A percentile compares a stretch with the other conserved stretches of the same genome.
Conservation (phyloP, 1,139 yeast genomes). For the Zygosaccharomyces sapae region DNA sequence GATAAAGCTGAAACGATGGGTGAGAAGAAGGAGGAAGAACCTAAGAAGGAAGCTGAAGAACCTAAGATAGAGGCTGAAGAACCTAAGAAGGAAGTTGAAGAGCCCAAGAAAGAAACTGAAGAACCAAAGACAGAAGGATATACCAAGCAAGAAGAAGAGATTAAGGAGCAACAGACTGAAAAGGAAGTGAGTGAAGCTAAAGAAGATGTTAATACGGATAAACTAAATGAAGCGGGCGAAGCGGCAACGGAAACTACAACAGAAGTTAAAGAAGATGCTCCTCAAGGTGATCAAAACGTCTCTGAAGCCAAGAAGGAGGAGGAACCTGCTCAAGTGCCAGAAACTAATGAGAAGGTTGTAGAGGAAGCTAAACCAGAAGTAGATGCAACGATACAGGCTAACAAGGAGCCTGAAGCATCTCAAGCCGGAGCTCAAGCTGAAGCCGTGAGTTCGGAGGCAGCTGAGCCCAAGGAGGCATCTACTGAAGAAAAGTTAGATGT, state of each 20-base stretch:
- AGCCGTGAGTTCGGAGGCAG: constrained; percentile 20
- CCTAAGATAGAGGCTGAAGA: constrained; percentile 59
- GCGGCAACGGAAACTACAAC: constrained; percentile 56
- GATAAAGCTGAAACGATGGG: constrained; percentile 13
- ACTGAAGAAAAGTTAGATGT: constrained; percentile 20
- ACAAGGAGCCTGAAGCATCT: constrained; percentile 23
- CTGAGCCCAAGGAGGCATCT: constrained; percentile 11
- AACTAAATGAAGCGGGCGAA: constrained; percentile 35
- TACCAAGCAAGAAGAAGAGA: not conserved
- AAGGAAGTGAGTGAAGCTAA: not conserved
- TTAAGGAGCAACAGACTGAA: not conserved
- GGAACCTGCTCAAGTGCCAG: constrained; percentile 58
- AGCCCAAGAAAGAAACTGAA: constrained; percentile 67
- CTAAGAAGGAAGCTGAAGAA: constrained; percentile 47
- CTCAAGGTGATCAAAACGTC: constrained; percentile 2
- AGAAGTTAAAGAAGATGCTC: constrained; percentile 27
- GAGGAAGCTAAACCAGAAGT: constrained; percentile 29
- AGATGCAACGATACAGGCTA: constrained; percentile 29
- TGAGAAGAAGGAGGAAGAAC: constrained; percentile 11
- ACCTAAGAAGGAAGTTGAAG: constrained; percentile 44
- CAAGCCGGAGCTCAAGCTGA: constrained; percentile 9
- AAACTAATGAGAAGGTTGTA: constrained; percentile 49
- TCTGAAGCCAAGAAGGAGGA: constrained; percentile 42
- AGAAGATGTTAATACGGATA: constrained; percentile 47
- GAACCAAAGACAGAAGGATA: constrained; percentile 54